Evolutionary conservation across 352 stramenopile species (phyloP), one percentile per base, ranked within the genome.

Genomic region (Globisporangium radiosum): DNA sequence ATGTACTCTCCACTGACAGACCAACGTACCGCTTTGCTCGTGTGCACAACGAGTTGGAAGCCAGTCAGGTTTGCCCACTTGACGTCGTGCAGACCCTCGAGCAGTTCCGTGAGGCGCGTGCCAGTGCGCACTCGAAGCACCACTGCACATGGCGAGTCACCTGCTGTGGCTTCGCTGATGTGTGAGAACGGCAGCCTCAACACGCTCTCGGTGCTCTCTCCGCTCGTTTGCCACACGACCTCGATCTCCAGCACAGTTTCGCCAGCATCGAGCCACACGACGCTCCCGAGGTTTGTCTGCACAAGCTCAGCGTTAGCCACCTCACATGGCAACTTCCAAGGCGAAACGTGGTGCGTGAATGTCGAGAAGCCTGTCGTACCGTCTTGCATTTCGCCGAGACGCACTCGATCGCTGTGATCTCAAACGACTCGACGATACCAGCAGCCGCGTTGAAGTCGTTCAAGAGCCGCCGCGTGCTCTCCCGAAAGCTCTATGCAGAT

Each of bases 371-470:
- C 40, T 44, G 40, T 7, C 19, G 48, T 51, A 54, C 63, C 57
- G 37, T 56, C 17, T 19, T 52, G 37, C 44, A 60, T 19, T 53
- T 50, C 10, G 37, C 9, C n/a, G n/a, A 33, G 4, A 51, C 57
- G 33, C 40, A 65, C 25, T 62, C 60, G 19, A 62, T 13, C 15
- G 4, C 49, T 11, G 42, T 15, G 17, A 53, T 42, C 17, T 57
- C 39, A 37, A 70, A 65, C 7, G 65, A 72, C 40, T 63, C 64
- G 50, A 78, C 64, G 8, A 73, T 57, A 9, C 71, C 65, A 36
- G 68, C 65, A 39, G 58, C 10, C 3, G 38, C 9, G 33, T 78
- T 78, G 44, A 78, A 75, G 0, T 60, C 59, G 47, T 78, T 75
- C 15, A 78, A 54, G 3, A 75, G 42, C 4, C 52, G 40, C 25